Base-by-base conservation (phyloP, 2,329 filamentous ascomycete species). In the Dothiorella sarmentorum region DNA sequence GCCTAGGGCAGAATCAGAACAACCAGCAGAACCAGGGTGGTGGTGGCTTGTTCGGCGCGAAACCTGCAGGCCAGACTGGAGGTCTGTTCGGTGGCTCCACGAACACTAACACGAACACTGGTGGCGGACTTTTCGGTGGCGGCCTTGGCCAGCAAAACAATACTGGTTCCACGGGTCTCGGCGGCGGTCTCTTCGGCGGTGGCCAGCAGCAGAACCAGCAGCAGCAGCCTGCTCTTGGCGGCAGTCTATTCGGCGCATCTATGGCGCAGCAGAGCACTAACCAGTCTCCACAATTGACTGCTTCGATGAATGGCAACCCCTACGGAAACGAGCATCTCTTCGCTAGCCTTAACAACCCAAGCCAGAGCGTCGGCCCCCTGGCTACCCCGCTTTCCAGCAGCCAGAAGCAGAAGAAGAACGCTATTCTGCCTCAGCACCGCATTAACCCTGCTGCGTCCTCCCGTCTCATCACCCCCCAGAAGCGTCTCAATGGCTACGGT, bases 321-420 rank as follows among this genome's bases (percentile, higher is more conserved):
- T 99, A 96, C 68, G 94, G 94, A 38, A 91, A 90, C 56, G 85
- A 90, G 44, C 90, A 91, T 1, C 82, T 99, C 18, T 97, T 97
- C 73, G 84, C 86, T 29, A 88, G 86, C 56, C 77, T 97, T 15
- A 80, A 80, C 64, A 69, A 85, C 69, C 75, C 89, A 75, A 76
- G 81, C 73, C 72, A 91, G 53, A 82, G 91, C 67, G 89, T 91
- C 3, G 94, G 94, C 2, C 94, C 95, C 3, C 81, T 99, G 63
- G 94, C 93, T 7, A 97, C 93, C 0, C 94, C 95, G 0, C 80
- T 97, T 11, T 88, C 87, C 7, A 87, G 86, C 63, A 83, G 80
- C 57, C 87, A 85, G 72, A 93, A 91, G 75, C 81, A 87, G 59
- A 90, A 89, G 73, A 89, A 91, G 70, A 86, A 84, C 63, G 88